Evolutionary conservation across 176 grass and related monocot genomes (phyloP).

Genomic region (Phyllostachys edulis): DNA sequence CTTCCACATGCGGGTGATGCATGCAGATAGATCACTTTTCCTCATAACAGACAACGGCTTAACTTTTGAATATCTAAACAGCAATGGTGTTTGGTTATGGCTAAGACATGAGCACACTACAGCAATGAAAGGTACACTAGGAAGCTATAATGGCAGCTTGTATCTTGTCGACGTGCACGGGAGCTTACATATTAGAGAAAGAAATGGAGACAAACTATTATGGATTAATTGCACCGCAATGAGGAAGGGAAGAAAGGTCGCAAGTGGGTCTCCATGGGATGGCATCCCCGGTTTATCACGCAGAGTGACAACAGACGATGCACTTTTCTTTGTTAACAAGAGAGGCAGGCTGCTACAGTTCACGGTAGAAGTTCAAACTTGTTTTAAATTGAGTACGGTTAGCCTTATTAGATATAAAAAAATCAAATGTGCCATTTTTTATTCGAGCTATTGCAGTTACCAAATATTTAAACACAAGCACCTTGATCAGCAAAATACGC

Average conservation of each 20-base stretch:
- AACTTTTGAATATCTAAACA: constrained; percentile 81
- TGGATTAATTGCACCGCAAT: constrained; percentile 97
- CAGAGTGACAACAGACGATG: constrained; percentile 60
- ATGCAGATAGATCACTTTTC: constrained; percentile 80
- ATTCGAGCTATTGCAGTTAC: not conserved
- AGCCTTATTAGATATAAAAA: constrained; percentile 12
- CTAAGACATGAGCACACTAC: constrained; percentile 79
- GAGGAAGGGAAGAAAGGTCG: constrained; percentile 72
- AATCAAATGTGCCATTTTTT: not conserved
- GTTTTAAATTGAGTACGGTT: constrained; percentile 22
- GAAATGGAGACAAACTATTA: constrained; percentile 63
- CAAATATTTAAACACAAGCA: constrained; percentile 3
- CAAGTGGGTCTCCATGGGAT: constrained; percentile 89
- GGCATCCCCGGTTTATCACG: constrained; percentile 54
- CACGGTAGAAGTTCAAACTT: constrained; percentile 52
- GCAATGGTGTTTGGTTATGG: constrained; percentile 84
- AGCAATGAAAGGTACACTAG: constrained; percentile 63
- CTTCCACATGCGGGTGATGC: constrained; percentile 80
- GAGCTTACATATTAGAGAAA: constrained; percentile 89
- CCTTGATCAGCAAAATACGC: not conserved
- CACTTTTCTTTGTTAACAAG: constrained; percentile 91
- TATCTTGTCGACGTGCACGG: constrained; percentile 76
- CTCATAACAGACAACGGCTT: constrained; percentile 69
- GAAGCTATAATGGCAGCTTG: constrained; percentile 94
- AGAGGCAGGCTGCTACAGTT: constrained; percentile 82